Evolutionary conservation across 2,329 filamentous ascomycete species (phyloP), one percentile per base, ranked within the genome.

Genomic region (Cordyceps cateniannulata): DNA sequence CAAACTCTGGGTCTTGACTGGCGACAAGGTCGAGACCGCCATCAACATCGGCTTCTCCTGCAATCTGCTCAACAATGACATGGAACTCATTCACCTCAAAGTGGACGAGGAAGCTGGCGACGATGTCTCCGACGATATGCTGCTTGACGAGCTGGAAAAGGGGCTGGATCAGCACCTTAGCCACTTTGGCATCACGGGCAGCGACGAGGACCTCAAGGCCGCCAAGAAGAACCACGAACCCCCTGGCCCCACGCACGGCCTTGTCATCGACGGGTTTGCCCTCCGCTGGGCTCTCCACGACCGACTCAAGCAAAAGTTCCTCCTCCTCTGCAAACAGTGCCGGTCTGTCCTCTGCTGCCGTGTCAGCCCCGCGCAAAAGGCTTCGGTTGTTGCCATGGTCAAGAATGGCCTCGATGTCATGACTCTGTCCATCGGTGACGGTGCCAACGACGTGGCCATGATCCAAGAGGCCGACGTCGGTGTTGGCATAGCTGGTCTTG

Each of bases 1-100:
- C 75, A 99, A 99, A 76, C 84, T 99, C 8, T 99, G 95, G 95
- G 95, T 99, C 59, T 79, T 99, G 65, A 99, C 95, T 18, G 95
- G 96, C 65, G 95, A 99, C 81, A 99, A 98, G 76, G 93, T 98
- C 35, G 95, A 99, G 76, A 99, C 95, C 25, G 95, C 96, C 62
- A 99, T 99, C 85, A 99, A 99, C 77, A 99, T 99, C 71, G 95
- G 95, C 2, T 99, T 98, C 76, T 99, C 96, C 12, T 99, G 96
- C 79, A 99, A 99, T 68, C 81, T 99, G 35, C 84, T 99, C 60
- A 92, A 93, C 75, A 99, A 97, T 73, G 91, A 96, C 66, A 97
- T 99, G 95, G 95, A 99, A 67, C 79, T 99, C 63, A 90, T 99
- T 65, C 85, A 96, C 53, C 81, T 99, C 67, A 96, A 96, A 71